These are phyloP conservation scores for Pulveroboletus sp. DNA, from an alignment of 768 basidiomycete species.

Conservation along the genomic window DNA sequence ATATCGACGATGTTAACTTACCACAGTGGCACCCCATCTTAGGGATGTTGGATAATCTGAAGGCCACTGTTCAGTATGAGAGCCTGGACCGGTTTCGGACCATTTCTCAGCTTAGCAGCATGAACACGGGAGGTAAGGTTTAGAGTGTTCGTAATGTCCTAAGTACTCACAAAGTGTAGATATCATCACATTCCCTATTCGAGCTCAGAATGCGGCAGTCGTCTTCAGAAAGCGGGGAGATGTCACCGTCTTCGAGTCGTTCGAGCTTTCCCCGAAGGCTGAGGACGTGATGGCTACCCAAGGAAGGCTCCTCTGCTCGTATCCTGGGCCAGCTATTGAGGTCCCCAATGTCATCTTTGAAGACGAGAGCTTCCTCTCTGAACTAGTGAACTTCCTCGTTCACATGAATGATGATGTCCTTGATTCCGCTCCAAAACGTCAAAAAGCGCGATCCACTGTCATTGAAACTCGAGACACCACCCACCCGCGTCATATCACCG, in stretches of 20 bases:
- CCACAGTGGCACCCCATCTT: slow-evolving; percentile 29
- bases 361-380: slow-evolving; percentile 27
- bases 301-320: slow-evolving; percentile 45
- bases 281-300: slow-evolving; percentile 32
- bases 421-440: slow-evolving; percentile 23
- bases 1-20: slow-evolving; percentile 3
- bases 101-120: slow-evolving; percentile 12
- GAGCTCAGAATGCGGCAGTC: slow-evolving; percentile 46
- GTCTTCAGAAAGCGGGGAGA: slow-evolving; percentile 32
- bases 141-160: neutral
- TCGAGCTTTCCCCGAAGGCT: slow-evolving; percentile 40
- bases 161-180: slow-evolving; percentile 25
- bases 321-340: slow-evolving; percentile 41
- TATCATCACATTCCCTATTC: slow-evolving; percentile 35
- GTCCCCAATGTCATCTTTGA: slow-evolving; percentile 29
- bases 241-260: slow-evolving; percentile 39
- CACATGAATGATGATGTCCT: neutral
- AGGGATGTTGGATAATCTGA: slow-evolving; percentile 30
- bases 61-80: neutral
- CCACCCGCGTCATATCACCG: slow-evolving; percentile 46
- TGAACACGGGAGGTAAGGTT: slow-evolving; percentile 19
- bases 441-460: slow-evolving; percentile 35
- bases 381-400: slow-evolving; percentile 37
- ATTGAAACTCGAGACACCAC: slow-evolving; percentile 37
- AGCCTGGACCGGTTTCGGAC: slow-evolving; percentile 6